Evolutionary conservation across 1,284 basidiomycete species (phyloP), one percentile per base, ranked within the genome.

Genomic region (Cystobasidium slooffiae): DNA sequence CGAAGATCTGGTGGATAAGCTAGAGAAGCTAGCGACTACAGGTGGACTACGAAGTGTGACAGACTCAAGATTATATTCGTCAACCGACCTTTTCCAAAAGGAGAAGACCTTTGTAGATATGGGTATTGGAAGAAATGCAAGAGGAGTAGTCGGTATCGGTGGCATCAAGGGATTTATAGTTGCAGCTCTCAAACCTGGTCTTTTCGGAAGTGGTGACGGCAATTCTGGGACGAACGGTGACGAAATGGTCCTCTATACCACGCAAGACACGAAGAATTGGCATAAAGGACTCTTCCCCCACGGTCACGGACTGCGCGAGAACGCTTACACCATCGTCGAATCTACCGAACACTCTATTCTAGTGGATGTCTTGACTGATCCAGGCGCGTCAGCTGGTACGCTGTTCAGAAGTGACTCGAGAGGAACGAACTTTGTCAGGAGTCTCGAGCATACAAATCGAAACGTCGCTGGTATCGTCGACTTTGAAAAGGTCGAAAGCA

Each of bases 311-410:
- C 86, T 95, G 3, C 86, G 88, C 7, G 93, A 95, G 83, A 94
- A 94, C 80, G 93, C 92, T 9, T 98, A 99, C 82, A 99, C 96
- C 0, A 90, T 99, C 77, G 91, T 99, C 73, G 94, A 98, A 82
- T 91, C 89, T 16, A 96, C 94, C 1, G 89, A 89, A 0, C 92
- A 97, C 81, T 97, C 93, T 10, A 87, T 99, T 51, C 92, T 91
- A 16, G 92, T 99, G 52, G 97, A 99, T 80, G 94, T 98, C 64
- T 87, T 95, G 68, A 85, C 92, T 4, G 88, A 91, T 68, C 89
- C 92, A 66, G 84, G 85, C 53, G 86, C 87, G 75, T 85, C 88
- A 9, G 88, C 94, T 22, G 96, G 96, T 0, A 96, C 94, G 1
- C 85, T 99, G 5, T 99, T 97, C 84, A 90, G 96, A 61, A 93